Evolutionary conservation across 805 yeast species (phyloP).

Genomic region (Lachancea nothofagi): DNA sequence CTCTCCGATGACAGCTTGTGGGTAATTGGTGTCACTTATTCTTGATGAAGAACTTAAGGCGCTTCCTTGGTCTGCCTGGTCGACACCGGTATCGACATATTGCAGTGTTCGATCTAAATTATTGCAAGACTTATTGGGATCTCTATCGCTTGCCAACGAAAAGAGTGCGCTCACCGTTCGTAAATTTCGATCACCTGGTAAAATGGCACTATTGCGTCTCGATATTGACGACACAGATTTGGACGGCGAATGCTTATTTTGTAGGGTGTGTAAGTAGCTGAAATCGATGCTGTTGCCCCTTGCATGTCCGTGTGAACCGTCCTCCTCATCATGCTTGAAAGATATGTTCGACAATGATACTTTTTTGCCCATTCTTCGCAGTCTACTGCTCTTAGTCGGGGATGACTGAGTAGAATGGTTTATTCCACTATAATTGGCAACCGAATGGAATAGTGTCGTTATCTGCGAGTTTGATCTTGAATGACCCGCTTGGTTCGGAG

Average conservation of each 20-base stretch:
- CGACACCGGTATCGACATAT: neutral
- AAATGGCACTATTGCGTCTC: conserved; percentile 10
- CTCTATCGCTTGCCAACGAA: neutral
- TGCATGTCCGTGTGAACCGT: conserved; percentile 10
- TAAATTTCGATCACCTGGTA: conserved; percentile 2
- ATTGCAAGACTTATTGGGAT: neutral
- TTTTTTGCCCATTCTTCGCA: conserved; percentile 27
- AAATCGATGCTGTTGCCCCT: conserved; percentile 31
- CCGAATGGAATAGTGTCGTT: conserved; percentile 7
- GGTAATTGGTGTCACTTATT: conserved; percentile 19
- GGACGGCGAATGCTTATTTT: conserved; percentile 30
- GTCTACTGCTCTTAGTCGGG: conserved; percentile 26
- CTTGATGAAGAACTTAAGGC: conserved; percentile 11
- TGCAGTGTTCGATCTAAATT: neutral
- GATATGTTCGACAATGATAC: conserved; percentile 30
- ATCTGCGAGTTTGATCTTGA: conserved; percentile 23
- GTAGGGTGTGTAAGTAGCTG: conserved; percentile 28
- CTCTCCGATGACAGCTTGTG: conserved; percentile 29
- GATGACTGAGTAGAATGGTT: conserved; percentile 23
- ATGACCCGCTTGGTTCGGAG: conserved; percentile 9
- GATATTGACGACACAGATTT: conserved; percentile 22
- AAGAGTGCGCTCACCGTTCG: conserved; percentile 9
- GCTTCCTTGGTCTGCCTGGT: conserved; percentile 9
- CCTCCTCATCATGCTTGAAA: conserved; percentile 17
- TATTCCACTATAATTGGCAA: conserved; percentile 3